These are phyloP conservation scores for Clavispora vitiphila DNA, from an alignment of 805 yeast genomes.

Conservation along the genomic window DNA sequence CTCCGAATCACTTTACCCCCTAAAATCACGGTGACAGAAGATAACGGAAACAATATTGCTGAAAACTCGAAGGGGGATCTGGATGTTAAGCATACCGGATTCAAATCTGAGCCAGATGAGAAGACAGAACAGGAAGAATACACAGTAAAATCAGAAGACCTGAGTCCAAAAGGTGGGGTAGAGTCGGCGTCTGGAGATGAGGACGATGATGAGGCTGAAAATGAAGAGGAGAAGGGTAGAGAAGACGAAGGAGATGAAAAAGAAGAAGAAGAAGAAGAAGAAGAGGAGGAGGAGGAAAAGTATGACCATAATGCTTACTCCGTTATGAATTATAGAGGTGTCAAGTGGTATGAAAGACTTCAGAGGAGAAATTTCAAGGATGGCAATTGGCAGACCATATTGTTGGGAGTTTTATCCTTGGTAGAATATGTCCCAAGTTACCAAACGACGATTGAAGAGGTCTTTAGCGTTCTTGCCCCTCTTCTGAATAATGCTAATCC, in stretches of 20 bases:
- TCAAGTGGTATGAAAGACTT: conserved; percentile 74
- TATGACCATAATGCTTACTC: conserved; percentile 41
- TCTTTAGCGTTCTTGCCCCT: conserved; percentile 58
- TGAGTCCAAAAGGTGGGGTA: background rate
- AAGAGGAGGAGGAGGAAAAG: conserved; percentile 4
- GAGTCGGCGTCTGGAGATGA: conserved; percentile 10
- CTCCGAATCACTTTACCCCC: background rate
- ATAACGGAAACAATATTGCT: background rate
- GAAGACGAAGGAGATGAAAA: conserved; percentile 14
- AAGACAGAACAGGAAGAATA: background rate
- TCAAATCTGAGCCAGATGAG: background rate
- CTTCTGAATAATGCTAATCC: conserved; percentile 43
- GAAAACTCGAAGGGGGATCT: background rate
- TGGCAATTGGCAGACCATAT: conserved; percentile 78
- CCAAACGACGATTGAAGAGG: conserved; percentile 42
- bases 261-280: conserved; percentile 19
- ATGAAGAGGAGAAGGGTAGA: conserved; percentile 8
- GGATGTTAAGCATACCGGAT: background rate
- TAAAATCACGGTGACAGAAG: background rate
- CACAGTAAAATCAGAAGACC: background rate
- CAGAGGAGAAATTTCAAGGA: conserved; percentile 70
- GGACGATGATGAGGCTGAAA: conserved; percentile 20
- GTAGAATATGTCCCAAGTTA: conserved; percentile 56
- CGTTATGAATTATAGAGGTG: conserved; percentile 51
- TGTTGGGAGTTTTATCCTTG: conserved; percentile 66